Conservation (phyloP, 2,329 filamentous ascomycete species). For the Nothopassalora personata region DNA sequence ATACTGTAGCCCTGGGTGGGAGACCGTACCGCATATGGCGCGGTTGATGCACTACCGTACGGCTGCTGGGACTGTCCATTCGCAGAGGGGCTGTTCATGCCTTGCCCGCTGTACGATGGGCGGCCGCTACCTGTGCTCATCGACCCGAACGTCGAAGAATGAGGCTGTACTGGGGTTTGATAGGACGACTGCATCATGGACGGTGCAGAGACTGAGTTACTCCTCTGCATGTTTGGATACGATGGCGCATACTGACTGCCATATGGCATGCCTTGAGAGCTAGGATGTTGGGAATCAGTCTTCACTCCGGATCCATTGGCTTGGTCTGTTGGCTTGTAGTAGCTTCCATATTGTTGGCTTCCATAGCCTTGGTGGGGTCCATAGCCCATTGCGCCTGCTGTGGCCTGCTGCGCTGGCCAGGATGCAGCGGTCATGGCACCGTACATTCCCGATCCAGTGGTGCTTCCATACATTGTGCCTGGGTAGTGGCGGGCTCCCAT, state of each 20-base stretch:
- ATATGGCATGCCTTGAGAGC: constrained; percentile 25
- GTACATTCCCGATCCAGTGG: constrained; percentile 26
- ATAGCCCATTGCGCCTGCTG: constrained; percentile 22
- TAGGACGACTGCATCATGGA: constrained; percentile 26
- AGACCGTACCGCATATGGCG: constrained; percentile 29
- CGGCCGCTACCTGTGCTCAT: constrained; percentile 22
- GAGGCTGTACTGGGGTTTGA: constrained; percentile 24
- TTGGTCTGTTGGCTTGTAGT: constrained; percentile 27
- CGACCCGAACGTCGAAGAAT: constrained; percentile 22
- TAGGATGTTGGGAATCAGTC: constrained; percentile 20
- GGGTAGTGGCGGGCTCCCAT: constrained; percentile 26
- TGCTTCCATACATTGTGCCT: constrained; percentile 26
- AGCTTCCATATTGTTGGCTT: constrained; percentile 22
- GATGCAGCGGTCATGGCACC: constrained; percentile 23
- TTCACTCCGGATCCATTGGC: constrained; percentile 22
- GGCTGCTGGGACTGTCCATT: constrained; percentile 24
- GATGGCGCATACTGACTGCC: constrained; percentile 24
- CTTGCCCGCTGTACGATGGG: constrained; percentile 21
- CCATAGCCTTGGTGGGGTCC: constrained; percentile 23
- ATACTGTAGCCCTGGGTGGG: constrained; percentile 28
- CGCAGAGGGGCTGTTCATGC: constrained; percentile 23
- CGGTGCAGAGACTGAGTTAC: constrained; percentile 22
- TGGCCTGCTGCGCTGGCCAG: constrained; percentile 24
- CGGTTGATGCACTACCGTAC: constrained; percentile 23
- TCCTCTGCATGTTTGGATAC: constrained; percentile 26